phyloP scores from a whole-genome alignment of 805 yeast species.

The Gaillardinia entomophila region DNA sequence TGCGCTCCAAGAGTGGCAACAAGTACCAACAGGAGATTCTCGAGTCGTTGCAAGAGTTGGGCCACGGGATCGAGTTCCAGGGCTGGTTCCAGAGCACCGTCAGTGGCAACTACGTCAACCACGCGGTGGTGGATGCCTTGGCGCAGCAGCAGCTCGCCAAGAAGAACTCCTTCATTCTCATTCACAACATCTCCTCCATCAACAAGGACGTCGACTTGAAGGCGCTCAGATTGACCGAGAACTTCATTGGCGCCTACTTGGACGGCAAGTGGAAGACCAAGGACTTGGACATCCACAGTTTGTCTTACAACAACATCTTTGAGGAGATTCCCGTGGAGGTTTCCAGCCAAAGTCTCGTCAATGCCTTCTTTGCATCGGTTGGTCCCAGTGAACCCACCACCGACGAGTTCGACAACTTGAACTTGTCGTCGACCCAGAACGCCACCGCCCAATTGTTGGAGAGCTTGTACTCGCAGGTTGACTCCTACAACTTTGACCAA shows the following conservation, averaged over 20 bases:
- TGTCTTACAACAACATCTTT: slow-evolving; percentile 61
- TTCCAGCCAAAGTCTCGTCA: slow-evolving; percentile 63
- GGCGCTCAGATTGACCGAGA: slow-evolving; percentile 62
- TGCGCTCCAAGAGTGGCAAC: slow-evolving; percentile 53
- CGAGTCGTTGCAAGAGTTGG: slow-evolving; percentile 54
- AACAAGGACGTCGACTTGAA: slow-evolving; percentile 61
- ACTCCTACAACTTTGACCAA: slow-evolving; percentile 71
- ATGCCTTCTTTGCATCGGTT: slow-evolving; percentile 41
- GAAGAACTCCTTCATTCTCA: slow-evolving; percentile 52
- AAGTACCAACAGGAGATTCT: slow-evolving; percentile 66
- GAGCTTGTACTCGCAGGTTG: slow-evolving; percentile 61
- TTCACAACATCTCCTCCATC: slow-evolving; percentile 67
- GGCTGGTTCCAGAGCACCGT: slow-evolving; percentile 79
- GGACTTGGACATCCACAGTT: slow-evolving; percentile 51
- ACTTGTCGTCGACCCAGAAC: slow-evolving; percentile 38
- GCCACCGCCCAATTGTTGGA: slow-evolving; percentile 49
- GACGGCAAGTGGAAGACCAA: slow-evolving; percentile 64
- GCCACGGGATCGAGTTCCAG: slow-evolving; percentile 61
- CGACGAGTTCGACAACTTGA: slow-evolving; percentile 31
- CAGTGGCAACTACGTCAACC: slow-evolving; percentile 65
- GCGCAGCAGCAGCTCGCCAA: slow-evolving; percentile 54
- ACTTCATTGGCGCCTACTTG: slow-evolving; percentile 50
- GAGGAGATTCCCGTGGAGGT: slow-evolving; percentile 66
- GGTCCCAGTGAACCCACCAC: slow-evolving; percentile 10
- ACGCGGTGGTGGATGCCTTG: slow-evolving; percentile 63